These are phyloP conservation scores for Boletellus sp. DNA, from an alignment of 1,284 basidiomycete genomes.

Conservation along the genomic window DNA sequence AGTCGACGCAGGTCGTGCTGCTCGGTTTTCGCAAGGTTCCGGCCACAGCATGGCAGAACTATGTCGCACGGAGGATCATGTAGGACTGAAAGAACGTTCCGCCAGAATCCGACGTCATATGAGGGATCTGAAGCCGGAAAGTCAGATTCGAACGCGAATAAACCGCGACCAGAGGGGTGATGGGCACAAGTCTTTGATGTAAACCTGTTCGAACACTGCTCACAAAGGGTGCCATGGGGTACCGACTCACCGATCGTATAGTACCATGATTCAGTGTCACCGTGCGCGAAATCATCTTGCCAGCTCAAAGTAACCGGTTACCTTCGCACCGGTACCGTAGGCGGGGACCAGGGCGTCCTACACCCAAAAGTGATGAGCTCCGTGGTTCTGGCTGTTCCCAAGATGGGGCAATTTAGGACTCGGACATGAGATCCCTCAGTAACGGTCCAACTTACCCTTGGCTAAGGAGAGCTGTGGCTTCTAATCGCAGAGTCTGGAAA, in stretches of 20 bases:
- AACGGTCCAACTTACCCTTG: too few species aligned
- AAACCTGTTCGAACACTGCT: neutral
- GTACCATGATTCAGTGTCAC: neutral
- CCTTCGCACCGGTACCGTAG: neutral
- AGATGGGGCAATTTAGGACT: neutral
- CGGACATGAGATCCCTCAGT: neutral
- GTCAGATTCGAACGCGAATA: too few species aligned
- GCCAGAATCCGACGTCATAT: neutral
- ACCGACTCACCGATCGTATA: neutral
- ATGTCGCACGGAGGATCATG: too few species aligned
- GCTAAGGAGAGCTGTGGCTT: too few species aligned
- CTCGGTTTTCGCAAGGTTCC: neutral
- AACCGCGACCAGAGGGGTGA: neutral
- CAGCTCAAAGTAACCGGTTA: neutral
- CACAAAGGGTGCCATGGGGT: neutral
- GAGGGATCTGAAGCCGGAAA: neutral
- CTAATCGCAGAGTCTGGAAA: neutral
- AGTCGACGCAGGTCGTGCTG: neutral
- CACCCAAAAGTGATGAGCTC: neutral
- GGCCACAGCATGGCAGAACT: conserved; percentile 15
- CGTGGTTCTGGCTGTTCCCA: neutral
- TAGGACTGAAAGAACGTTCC: neutral
- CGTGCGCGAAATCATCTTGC: neutral
- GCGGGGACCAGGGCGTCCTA: neutral
- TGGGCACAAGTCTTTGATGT: neutral